These are phyloP conservation scores for Cercophora samala DNA, from an alignment of 495 filamentous ascomycete species.

Conservation along the genomic window DNA sequence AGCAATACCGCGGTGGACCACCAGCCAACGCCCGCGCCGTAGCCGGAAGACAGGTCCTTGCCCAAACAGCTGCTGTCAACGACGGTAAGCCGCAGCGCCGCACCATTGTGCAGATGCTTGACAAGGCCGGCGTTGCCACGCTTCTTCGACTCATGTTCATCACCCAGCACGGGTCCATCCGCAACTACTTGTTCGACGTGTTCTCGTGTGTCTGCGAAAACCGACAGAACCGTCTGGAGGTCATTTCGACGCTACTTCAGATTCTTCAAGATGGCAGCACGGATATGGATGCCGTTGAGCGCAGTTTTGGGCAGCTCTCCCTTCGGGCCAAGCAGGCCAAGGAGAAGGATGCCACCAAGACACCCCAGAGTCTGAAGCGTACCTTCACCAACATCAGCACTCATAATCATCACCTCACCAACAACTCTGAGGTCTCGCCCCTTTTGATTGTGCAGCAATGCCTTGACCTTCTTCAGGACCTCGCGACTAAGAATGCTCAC, in stretches of 20 bases:
- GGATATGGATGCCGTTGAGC: constrained; percentile 89
- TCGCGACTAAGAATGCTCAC: constrained; percentile 74
- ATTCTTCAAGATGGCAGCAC: constrained; percentile 95
- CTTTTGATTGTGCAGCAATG: constrained; percentile 96
- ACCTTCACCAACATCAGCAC: constrained; percentile 57
- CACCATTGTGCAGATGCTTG: constrained; percentile 89
- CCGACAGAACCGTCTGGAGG: constrained; percentile 86
- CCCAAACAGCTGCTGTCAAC: constrained; percentile 28
- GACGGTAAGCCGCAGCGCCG: constrained; percentile 65
- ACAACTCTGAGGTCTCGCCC: constrained; percentile 78
- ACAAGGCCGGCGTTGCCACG: constrained; percentile 92
- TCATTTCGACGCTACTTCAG: constrained; percentile 88
- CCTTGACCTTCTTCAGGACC: constrained; percentile 71
- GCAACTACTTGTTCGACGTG: constrained; percentile 76
- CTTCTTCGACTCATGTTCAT: constrained; percentile 96
- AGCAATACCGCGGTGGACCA: constrained; percentile 21
- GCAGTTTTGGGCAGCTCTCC: constrained; percentile 90
- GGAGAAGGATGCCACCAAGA: constrained; percentile 62
- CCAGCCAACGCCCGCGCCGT: constrained; percentile 26
- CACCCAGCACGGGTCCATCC: constrained; percentile 73
- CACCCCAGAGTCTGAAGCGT: constrained; percentile 72
- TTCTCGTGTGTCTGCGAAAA: constrained; percentile 89
- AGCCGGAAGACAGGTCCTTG: constrained; percentile 29
- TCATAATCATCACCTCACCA: constrained; percentile 40
- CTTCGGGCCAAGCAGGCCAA: constrained; percentile 80